Percentiles rank a stretch among this genome's conserved stretches.
These are phyloP conservation scores for Neonectria hederae DNA, from an alignment of 2,329 filamentous ascomycete genomes.

Conservation along the genomic window DNA sequence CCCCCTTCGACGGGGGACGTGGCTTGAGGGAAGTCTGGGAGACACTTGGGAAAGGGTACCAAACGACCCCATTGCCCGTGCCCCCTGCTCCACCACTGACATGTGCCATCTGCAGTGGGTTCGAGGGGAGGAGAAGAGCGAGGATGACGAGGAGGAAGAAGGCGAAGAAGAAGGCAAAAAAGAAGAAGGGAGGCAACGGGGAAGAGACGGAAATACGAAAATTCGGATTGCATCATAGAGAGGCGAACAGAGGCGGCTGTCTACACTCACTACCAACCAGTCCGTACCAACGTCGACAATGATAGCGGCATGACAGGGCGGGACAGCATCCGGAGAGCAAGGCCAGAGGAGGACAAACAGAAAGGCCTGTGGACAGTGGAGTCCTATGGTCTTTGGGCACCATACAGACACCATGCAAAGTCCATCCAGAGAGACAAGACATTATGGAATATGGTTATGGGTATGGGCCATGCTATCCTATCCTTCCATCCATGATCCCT, in stretches of 20 bases:
- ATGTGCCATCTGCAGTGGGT: constrained; percentile 17
- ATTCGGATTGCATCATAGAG: not conserved
- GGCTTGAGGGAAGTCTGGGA: not conserved
- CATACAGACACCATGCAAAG: not conserved
- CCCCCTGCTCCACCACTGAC: constrained; percentile 22
- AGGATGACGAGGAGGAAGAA: not conserved
- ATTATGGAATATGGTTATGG: not conserved
- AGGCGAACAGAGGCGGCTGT: not conserved
- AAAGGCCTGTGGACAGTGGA: constrained; percentile 10
- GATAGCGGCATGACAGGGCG: not conserved
- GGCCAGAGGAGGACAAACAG: constrained; percentile 1
- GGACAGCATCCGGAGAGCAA: not conserved
- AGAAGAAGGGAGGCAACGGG: not conserved
- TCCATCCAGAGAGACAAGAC: not conserved
- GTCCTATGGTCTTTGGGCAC: not conserved
- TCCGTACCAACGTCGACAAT: not conserved
- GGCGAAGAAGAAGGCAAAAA: not conserved
- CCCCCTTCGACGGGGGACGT: not conserved
- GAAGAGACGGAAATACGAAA: not conserved
- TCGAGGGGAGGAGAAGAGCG: not conserved
- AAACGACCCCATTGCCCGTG: constrained; percentile 16
- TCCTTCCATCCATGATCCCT: not conserved
- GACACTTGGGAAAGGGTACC: not conserved
- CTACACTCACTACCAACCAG: not conserved
- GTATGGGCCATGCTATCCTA: not conserved